phyloP scores from a whole-genome alignment of 768 basidiomycete genomes.

The Mycena albidolilacea region DNA sequence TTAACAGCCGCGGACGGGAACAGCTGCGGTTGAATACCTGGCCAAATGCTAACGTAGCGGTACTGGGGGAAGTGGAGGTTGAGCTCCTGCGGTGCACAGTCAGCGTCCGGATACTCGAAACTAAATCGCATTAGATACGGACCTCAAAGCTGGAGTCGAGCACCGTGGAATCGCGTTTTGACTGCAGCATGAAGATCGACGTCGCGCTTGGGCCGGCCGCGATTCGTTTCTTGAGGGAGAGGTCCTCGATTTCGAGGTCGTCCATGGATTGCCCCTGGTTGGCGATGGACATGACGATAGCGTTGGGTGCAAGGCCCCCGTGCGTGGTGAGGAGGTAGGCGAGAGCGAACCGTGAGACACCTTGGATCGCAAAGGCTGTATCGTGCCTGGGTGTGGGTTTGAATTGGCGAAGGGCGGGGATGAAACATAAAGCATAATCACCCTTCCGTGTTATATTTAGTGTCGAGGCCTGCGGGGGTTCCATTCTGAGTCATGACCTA shows the following conservation, averaged over 20 bases:
- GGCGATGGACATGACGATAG: constrained; percentile 12
- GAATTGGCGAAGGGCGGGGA: not conserved
- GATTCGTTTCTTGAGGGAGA: not conserved
- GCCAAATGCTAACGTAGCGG: constrained; percentile 9
- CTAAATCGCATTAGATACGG: not conserved
- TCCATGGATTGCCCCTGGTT: constrained; percentile 15
- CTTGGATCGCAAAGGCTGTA: constrained; percentile 11
- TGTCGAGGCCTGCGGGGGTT: not conserved
- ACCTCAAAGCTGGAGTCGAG: constrained; percentile 19
- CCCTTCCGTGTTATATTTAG: constrained; percentile 15
- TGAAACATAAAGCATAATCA: not conserved
- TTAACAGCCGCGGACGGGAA: not conserved
- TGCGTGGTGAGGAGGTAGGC: constrained; percentile 25
- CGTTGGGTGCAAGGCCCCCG: constrained; percentile 17
- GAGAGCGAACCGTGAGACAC: constrained; percentile 26
- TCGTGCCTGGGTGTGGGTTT: not conserved
- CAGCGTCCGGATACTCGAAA: too few species aligned
- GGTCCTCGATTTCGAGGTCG: constrained; percentile 17
- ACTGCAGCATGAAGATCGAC: not conserved
- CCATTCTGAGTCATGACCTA: constrained; percentile 24
- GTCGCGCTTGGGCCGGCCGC: not conserved
- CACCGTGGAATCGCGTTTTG: constrained; percentile 9
- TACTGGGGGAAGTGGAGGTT: constrained; percentile 18
- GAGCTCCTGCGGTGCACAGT: constrained; percentile 5
- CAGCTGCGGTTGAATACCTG: not conserved